phyloP scores from a whole-genome alignment of 2,329 filamentous ascomycete species.

The Colletotrichum euphorbiae region DNA sequence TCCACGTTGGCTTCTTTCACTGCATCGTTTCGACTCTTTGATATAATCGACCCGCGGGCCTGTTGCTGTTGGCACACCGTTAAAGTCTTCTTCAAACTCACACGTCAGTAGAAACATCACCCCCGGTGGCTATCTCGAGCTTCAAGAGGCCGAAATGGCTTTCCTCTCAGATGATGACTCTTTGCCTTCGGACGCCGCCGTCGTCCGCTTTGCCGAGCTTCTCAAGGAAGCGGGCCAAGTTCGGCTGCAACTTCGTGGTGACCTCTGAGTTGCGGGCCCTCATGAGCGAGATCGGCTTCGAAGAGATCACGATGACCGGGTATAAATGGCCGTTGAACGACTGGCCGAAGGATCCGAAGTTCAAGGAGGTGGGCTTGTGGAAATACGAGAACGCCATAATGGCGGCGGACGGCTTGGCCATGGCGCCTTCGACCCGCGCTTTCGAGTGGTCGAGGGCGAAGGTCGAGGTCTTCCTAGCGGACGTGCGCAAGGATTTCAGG shows the following conservation, averaged over 20 bases:
- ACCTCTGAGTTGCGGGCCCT: conserved; percentile 45
- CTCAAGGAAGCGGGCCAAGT: neutral
- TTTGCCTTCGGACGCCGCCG: neutral
- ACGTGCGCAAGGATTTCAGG: neutral
- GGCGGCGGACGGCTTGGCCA: neutral
- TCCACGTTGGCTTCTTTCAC: no score
- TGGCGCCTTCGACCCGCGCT: conserved; percentile 5
- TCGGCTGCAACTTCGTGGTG: neutral
- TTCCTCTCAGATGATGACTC: neutral
- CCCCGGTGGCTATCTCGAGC: conserved; percentile 1
- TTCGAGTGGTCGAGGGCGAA: neutral
- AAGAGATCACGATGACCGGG: conserved; percentile 60
- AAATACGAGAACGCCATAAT: neutral
- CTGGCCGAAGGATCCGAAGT: conserved; percentile 62
- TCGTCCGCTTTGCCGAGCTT: neutral
- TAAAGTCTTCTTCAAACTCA: neutral
- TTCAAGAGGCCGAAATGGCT: neutral
- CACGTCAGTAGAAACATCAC: neutral
- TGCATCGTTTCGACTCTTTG: no score
- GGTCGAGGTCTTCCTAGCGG: neutral
- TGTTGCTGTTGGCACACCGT: no score
- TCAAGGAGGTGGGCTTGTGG: conserved; percentile 61
- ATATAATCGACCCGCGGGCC: neutral
- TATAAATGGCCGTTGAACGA: conserved; percentile 62
- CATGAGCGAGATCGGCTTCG: conserved; percentile 64